phyloP scores from a whole-genome alignment of 2,329 filamentous ascomycete genomes.

The Fusarium circinatum region DNA sequence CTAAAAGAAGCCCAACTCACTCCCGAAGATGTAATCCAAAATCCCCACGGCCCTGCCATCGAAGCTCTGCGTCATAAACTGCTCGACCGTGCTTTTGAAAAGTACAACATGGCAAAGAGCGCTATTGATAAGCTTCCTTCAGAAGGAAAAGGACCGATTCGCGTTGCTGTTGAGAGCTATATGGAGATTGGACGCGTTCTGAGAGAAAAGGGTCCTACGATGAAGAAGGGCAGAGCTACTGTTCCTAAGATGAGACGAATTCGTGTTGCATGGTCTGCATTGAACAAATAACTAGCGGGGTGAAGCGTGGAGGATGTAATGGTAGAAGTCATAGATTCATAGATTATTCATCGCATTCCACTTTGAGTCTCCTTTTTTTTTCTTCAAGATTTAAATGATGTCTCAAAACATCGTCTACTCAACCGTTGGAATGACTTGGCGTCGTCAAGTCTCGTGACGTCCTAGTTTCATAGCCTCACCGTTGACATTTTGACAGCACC shows the following conservation, averaged over 20 bases:
- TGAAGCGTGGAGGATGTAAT: not conserved
- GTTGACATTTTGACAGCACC: not conserved
- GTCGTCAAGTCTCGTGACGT: not conserved
- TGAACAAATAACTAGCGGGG: constrained; percentile 44
- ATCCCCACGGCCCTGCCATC: constrained; percentile 52
- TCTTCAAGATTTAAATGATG: fast-evolving
- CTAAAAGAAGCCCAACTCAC: constrained; percentile 66
- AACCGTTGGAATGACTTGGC: not conserved
- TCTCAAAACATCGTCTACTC: not conserved
- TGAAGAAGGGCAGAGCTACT: constrained; percentile 55
- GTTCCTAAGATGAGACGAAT: constrained; percentile 60
- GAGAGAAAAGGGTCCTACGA: constrained; percentile 50
- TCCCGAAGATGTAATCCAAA: constrained; percentile 63
- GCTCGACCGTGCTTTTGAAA: constrained; percentile 68
- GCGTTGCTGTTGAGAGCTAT: constrained; percentile 78
- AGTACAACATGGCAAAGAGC: constrained; percentile 64
- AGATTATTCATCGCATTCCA: not conserved
- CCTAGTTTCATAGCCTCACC: not conserved
- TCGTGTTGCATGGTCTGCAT: constrained; percentile 66
- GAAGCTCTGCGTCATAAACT: constrained; percentile 63
- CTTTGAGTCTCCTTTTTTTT: fast-evolving
- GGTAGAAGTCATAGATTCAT: not conserved
- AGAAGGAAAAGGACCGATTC: constrained; percentile 70
- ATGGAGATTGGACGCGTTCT: constrained; percentile 79
- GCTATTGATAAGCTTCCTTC: constrained; percentile 70